Percentiles rank a stretch among this genome's conserved stretches.
phyloP scores from a whole-genome alignment of 208 protist species.

The Trypanosoma brucei region DNA sequence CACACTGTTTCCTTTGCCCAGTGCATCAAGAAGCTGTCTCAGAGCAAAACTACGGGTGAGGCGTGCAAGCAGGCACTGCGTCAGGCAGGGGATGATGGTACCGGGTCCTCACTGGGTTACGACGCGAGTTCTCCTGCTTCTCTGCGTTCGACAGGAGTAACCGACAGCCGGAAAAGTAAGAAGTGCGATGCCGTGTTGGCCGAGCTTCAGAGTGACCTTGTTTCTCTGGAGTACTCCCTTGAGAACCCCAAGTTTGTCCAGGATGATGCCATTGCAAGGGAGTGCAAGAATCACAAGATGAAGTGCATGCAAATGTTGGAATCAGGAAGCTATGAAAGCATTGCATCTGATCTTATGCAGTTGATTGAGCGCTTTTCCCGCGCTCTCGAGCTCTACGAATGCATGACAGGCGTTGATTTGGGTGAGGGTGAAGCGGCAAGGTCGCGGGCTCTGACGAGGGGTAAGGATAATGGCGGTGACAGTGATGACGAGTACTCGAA shows the following conservation, averaged over 20 bases:
- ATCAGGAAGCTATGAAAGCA: slow-evolving; percentile 58
- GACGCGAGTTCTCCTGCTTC: neutral
- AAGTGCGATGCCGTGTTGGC: slow-evolving; percentile 72
- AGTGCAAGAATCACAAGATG: slow-evolving; percentile 81
- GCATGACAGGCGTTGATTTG: slow-evolving; percentile 80
- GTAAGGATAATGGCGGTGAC: slow-evolving; percentile 40
- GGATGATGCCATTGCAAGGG: slow-evolving; percentile 72
- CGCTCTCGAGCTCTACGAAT: slow-evolving; percentile 75
- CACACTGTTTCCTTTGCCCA: slow-evolving; percentile 71
- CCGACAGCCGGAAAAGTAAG: slow-evolving; percentile 6
- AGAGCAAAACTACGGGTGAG: slow-evolving; percentile 68
- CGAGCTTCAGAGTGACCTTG: slow-evolving; percentile 79
- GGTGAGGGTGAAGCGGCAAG: slow-evolving; percentile 70
- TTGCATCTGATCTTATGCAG: slow-evolving; percentile 72
- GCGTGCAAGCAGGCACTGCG: slow-evolving; percentile 38
- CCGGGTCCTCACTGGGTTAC: slow-evolving; percentile 28
- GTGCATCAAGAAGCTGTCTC: slow-evolving; percentile 62
- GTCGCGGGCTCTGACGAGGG: slow-evolving; percentile 44
- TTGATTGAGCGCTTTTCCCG: slow-evolving; percentile 83
- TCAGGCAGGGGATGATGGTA: slow-evolving; percentile 26
- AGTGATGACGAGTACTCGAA: slow-evolving; percentile 73
- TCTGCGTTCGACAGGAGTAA: neutral
- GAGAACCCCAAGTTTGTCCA: slow-evolving; percentile 80
- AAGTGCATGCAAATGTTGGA: slow-evolving; percentile 80
- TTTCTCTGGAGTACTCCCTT: slow-evolving; percentile 83